Evolutionary conservation across 2,329 filamentous ascomycete species (phyloP).

Genomic region (Alternaria triticina): DNA sequence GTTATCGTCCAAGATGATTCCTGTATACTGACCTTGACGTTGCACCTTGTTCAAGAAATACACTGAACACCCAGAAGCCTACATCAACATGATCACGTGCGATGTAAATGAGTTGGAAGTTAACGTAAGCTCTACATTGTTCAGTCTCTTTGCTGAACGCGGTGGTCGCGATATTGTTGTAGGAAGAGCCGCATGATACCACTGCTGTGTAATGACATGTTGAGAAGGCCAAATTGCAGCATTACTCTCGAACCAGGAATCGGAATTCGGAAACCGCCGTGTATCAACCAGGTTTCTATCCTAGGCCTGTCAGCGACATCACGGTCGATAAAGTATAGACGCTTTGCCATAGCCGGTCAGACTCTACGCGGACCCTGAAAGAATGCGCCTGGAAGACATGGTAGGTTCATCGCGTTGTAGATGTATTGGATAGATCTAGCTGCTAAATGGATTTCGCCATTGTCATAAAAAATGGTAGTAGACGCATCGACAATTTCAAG

Average conservation of each 20-base stretch:
- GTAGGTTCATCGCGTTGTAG: not conserved
- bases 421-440: not conserved
- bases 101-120: not conserved
- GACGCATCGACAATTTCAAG: not conserved
- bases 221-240: not conserved
- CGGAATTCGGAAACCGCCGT: not conserved
- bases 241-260: not conserved
- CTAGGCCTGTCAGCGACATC: too few species aligned
- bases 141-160: not conserved
- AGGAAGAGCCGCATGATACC: not conserved
- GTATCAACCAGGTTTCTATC: not conserved
- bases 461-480: not conserved
- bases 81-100: not conserved
- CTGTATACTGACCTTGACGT: too few species aligned
- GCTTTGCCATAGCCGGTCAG: not conserved
- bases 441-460: not conserved
- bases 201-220: not conserved
- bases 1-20: too few species aligned
- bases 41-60: not conserved
- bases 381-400: not conserved
- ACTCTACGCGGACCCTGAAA: not conserved
- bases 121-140: not conserved
- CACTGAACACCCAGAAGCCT: accelerated
- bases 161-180: not conserved
- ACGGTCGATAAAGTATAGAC: not conserved